These are phyloP conservation scores for Leptomonas seymouri DNA, from an alignment of 208 protist genomes.

Conservation along the genomic window DNA sequence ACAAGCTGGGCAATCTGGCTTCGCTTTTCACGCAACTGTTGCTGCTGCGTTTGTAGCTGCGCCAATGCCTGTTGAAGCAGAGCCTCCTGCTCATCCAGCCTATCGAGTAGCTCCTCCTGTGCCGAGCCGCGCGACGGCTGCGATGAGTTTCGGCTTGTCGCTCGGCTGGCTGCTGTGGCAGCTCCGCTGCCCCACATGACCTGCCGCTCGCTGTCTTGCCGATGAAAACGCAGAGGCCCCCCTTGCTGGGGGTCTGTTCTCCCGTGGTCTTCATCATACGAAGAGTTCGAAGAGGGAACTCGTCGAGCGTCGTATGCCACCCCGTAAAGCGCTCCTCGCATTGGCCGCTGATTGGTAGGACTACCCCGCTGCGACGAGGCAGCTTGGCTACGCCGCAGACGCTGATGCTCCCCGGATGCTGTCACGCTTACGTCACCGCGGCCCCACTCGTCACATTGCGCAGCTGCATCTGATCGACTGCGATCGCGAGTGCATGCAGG, in stretches of 20 bases:
- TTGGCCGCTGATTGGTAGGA: no score
- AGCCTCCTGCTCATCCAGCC: conserved; percentile 32
- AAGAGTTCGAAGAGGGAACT: no score
- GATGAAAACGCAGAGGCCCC: background rate
- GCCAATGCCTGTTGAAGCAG: conserved; percentile 28
- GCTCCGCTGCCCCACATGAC: background rate
- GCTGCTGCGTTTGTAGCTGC: conserved; percentile 34
- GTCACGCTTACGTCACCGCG: no score
- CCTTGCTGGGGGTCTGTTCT: background rate
- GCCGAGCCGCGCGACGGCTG: conserved; percentile 18
- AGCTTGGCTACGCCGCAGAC: no score
- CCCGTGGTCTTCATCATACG: background rate
- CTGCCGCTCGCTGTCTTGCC: background rate
- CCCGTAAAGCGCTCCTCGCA: no score
- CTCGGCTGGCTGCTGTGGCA: background rate
- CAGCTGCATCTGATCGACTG: background rate
- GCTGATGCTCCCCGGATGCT: no score
- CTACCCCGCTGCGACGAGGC: no score
- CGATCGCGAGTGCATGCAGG: background rate
- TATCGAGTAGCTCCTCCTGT: conserved; percentile 22
- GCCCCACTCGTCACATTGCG: no score
- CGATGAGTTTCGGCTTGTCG: conserved; percentile 14
- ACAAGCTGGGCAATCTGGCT: conserved; percentile 11
- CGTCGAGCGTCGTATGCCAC: no score
- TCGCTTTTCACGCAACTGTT: conserved; percentile 22